Evolutionary conservation across 225 moss, liverwort and hornwort genomes (phyloP), one percentile per base, ranked within the genome.

Genomic region (Bryum argenteum): DNA sequence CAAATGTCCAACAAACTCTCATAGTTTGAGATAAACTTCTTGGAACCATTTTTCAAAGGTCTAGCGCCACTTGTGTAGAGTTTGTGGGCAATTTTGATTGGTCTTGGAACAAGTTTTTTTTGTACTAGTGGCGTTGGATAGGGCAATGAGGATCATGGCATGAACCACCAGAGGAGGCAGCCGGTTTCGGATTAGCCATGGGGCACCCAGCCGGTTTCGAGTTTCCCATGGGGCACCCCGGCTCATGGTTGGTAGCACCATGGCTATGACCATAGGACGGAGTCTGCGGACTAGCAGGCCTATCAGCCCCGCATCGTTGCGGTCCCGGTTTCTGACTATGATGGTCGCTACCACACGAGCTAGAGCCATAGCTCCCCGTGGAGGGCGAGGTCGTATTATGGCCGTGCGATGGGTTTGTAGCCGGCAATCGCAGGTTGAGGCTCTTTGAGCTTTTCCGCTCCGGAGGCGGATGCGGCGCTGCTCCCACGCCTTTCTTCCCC

Each of bases 91-190:
- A 33, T 33, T n/a, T n/a, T n/a, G n/a, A n/a, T n/a, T n/a, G n/a
- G n/a, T n/a, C n/a, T n/a, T n/a, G n/a, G n/a, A n/a, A n/a, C n/a
- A n/a, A n/a, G n/a, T n/a, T n/a, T n/a, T n/a, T n/a, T n/a, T n/a
- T 5, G 0, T 33, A 33, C 33, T 28, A 33, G 1, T 67, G 79
- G 45, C 68, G 79, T n/a, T 79, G 76, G 67, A 87, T 58, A 21
- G 86, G 83, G 41, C 86, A 87, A 14, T 66, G 64, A 17, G 70
- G 72, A 43, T 80, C 73, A 15, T 86, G 83, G 11, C 72, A 80
- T 9, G 41, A 8, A 2, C 13, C 22, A 1, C 8, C 53, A 1
- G 37, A 8, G n/a, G n/a, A n/a, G n/a, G n/a, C n/a, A n/a, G n/a
- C n/a, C 11, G 42, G 42, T 10, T 66, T 78, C 5, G 15, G 14